Evolutionary conservation across 202 grass and related monocot species (phyloP), one percentile per base, ranked within the genome.

Genomic region (Dendrocalamus latiflorus): DNA sequence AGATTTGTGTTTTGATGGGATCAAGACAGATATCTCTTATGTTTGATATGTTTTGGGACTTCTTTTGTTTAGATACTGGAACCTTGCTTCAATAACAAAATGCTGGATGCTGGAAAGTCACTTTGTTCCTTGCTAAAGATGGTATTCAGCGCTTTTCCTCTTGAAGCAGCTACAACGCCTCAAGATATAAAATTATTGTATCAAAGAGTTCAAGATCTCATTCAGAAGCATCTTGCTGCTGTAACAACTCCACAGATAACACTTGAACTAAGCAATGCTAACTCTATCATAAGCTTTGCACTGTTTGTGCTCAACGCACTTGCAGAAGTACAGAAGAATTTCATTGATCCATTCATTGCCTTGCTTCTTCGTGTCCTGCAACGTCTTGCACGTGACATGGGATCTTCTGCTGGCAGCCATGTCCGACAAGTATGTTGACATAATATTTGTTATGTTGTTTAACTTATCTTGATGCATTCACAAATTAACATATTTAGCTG

Each of bases 301-400:
- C 85, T 96, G 62, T 92, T 93, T 72, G 85, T 99, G 30, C 86
- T 96, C 64, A 95, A 86, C 37, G 85, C 96, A 25, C 85, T 99
- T 65, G 83, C 87, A 68, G 91, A 99, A 90, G 96, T 96, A 47
- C 96, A 95, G 79, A 99, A 91, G 86, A 96, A 92, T 86, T 90
- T 92, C 64, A 82, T 96, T 80, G 93, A 99, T 77, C 87, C 77
- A 6, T 99, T 99, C 45, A 94, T 99, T 13, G 70, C 41, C 30
- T 81, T 99, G 77, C 83, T 99, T 77, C 90, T 99, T 57, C 93
- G 91, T 61, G 96, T 94, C 7, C 86, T 99, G 56, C 93, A 99
- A 87, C 93, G 96, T 15, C 93, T 94, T n/a, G 91, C 93, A 81
- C 93, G 96, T 82, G 96, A 99, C 86, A 99, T 99, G 93, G 96